phyloP scores from a whole-genome alignment of 345 rosid species.

The Brassica nigra region DNA sequence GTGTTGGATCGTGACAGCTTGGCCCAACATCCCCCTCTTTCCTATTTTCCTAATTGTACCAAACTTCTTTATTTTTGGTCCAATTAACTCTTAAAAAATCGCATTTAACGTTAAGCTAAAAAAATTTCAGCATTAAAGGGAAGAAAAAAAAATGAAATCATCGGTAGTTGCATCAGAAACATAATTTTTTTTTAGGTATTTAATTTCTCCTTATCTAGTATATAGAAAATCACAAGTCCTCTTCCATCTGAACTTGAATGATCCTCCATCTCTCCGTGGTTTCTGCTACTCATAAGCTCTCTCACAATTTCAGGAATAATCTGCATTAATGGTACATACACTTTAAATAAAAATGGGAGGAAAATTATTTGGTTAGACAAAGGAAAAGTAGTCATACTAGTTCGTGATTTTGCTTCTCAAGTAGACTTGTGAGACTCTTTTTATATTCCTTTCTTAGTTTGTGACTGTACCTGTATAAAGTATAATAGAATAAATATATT shows the following conservation, averaged over 20 bases:
- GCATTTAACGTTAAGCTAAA: no score
- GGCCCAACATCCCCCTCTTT: no score
- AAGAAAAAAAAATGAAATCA: no score
- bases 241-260: slow-evolving; percentile 9
- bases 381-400: background rate
- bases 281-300: slow-evolving; percentile 17
- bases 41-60: no score
- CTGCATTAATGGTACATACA: background rate
- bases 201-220: no score
- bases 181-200: no score
- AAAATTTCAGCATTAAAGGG: no score
- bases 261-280: background rate
- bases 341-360: background rate
- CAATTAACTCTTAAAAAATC: no score
- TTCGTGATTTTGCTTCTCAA: slow-evolving; percentile 23
- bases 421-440: slow-evolving; percentile 23
- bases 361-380: background rate
- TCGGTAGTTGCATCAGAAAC: no score
- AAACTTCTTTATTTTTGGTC: no score
- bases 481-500: no score
- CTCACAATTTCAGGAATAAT: slow-evolving; percentile 15
- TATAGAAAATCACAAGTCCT: background rate
- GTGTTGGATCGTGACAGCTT: no score
- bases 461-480: background rate
- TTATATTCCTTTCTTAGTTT: slow-evolving; percentile 14